Evolutionary conservation across 495 filamentous ascomycete genomes (phyloP).

Genomic region (Elaphomyces granulatus): DNA sequence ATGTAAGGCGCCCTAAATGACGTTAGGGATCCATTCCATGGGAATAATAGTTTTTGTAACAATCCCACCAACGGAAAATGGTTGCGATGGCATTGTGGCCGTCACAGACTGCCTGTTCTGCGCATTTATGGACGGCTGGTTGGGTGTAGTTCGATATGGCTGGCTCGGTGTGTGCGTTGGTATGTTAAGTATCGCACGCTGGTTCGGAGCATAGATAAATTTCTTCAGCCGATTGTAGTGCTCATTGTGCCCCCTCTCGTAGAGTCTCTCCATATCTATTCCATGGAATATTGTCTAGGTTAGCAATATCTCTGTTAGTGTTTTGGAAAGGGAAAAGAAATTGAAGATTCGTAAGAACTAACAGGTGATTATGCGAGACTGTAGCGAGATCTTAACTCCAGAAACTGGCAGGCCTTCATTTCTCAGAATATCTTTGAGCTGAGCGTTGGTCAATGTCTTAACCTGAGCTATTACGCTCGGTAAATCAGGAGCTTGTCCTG

Average conservation of each 20-base stretch:
- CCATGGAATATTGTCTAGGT: too few relatives aligned
- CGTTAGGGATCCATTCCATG: too few relatives aligned
- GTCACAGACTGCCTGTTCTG: slow-evolving; percentile 18
- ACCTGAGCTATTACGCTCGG: slow-evolving; percentile 30
- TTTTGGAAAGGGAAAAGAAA: slow-evolving; percentile 4
- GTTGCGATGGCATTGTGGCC: slow-evolving; percentile 19
- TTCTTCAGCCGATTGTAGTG: slow-evolving; percentile 21
- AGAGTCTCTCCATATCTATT: slow-evolving; percentile 26
- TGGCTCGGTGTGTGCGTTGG: slow-evolving; percentile 14
- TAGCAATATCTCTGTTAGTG: neutral
- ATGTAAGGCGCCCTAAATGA: slow-evolving; percentile 28
- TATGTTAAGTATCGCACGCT: slow-evolving; percentile 16
- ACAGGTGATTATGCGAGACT: slow-evolving; percentile 63
- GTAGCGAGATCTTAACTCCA: slow-evolving; percentile 69
- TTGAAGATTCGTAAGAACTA: slow-evolving; percentile 25
- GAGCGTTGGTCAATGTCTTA: slow-evolving; percentile 50
- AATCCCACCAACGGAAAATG: slow-evolving; percentile 24
- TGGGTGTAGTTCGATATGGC: slow-evolving; percentile 10
- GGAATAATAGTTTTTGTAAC: too few relatives aligned
- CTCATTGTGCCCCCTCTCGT: slow-evolving; percentile 18
- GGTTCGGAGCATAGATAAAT: slow-evolving; percentile 18
- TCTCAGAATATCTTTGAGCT: slow-evolving; percentile 60
- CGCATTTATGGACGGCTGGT: slow-evolving; percentile 13
- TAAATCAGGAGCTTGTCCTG: slow-evolving; percentile 24
- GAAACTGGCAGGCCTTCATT: slow-evolving; percentile 53